Conservation (phyloP, 139 green algal genomes). For the Tetraselmis striata region DNA sequence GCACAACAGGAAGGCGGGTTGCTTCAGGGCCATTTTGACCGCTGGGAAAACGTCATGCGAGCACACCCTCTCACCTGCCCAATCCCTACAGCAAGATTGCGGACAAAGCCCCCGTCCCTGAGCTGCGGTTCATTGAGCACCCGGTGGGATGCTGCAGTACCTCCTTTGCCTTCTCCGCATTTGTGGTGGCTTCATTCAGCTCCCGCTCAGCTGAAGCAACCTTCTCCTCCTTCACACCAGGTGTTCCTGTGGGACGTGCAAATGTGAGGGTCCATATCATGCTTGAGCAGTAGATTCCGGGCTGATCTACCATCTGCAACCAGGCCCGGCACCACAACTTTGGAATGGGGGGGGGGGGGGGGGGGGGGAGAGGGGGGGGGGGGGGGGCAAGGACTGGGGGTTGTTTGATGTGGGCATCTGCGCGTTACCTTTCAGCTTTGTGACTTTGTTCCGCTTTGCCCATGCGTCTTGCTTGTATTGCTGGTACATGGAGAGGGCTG, state of each 20-base stretch:
- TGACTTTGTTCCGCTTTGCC: neutral
- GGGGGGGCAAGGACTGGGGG: neutral
- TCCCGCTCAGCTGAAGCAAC: slow-evolving; percentile 69
- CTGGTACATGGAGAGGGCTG: neutral
- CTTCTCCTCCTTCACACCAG: slow-evolving; percentile 57
- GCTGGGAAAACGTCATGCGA: too few species aligned
- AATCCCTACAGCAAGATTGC: too few species aligned
- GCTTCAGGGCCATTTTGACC: too few species aligned
- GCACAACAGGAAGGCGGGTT: too few species aligned
- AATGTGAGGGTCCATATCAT: too few species aligned
- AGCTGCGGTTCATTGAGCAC: too few species aligned
- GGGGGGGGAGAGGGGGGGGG: neutral
- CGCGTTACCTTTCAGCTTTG: neutral
- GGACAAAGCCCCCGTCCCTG: too few species aligned
- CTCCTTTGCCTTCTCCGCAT: neutral
- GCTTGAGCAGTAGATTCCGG: too few species aligned
- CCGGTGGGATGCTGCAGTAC: too few species aligned
- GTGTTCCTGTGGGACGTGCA: slow-evolving; percentile 40
- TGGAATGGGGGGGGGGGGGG: neutral
- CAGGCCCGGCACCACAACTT: neutral
- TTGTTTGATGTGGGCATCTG: too few species aligned
- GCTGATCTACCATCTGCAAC: too few species aligned
- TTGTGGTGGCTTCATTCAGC: slow-evolving; percentile 37
- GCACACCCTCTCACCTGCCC: too few species aligned
- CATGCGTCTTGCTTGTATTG: neutral